Evolutionary conservation across 1,284 basidiomycete species (phyloP), one percentile per base, ranked within the genome.

Genomic region (Sphaerobolus stellatus): DNA sequence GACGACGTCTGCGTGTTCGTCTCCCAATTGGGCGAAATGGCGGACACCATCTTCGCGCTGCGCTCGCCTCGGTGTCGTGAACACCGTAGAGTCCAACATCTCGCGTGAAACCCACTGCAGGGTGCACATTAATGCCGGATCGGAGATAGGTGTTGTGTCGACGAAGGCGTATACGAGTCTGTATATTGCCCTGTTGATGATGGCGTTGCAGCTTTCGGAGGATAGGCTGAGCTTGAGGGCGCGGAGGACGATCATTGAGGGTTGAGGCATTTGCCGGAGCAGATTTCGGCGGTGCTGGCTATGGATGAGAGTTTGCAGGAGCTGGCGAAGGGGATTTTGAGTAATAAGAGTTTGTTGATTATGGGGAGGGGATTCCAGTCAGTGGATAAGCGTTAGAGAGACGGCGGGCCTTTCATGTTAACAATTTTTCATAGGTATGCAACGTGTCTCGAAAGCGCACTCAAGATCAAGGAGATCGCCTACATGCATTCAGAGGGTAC

Each of bases 91-190:
- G 56, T 98, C 94, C 41, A 98, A 96, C 18, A 88, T 99, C 67
- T 99, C 96, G 54, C 91, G 96, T 65, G 95, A 98, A 77, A 96
- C 95, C 16, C 97, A 99, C 79, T 98, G 94, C 64, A 97, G 97
- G 90, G 89, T 99, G 56, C 96, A 99, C 79, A 99, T 99, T 78
- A 99, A 99, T 70, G 96, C 97, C 65, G 96, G 96, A 41, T 97
- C 96, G 58, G 96, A 99, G 78, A 96, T 99, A 60, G 96, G 97
- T 82, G 97, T 99, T 59, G 97, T 97, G 5, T 98, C 95, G n/a
- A 99, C 97, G 61, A 99, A 99, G 88, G 97, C 97, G 3, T 99
- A 99, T 78, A 99, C 96, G 2, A 98, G 95, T 49, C 96, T 99
- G 76, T 99, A 98, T 79, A 95, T 99, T 63, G 97, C 96, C 2